phyloP scores from a whole-genome alignment of 805 yeast genomes.

The Lachancea dasiensis region DNA sequence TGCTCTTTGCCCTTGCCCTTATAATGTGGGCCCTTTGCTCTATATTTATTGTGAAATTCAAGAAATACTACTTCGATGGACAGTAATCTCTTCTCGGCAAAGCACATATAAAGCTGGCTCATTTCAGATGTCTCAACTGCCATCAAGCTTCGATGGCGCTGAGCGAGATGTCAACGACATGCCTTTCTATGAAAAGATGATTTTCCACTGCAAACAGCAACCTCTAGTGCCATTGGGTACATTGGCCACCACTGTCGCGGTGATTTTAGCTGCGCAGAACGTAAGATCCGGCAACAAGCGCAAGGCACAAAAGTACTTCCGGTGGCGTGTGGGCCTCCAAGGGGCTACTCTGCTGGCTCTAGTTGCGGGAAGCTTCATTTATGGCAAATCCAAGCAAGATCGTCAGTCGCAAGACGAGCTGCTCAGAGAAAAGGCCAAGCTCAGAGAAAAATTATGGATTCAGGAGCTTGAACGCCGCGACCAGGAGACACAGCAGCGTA shows the following conservation, averaged over 20 bases:
- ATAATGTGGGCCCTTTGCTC: too few species aligned
- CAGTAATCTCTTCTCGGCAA: too few species aligned
- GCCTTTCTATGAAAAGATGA: conserved; percentile 50
- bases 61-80: too few species aligned
- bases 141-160: conserved; percentile 34
- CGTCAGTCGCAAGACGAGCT: conserved; percentile 55
- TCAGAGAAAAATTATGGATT: conserved; percentile 83
- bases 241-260: conserved; percentile 73
- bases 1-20: too few species aligned
- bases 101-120: too few species aligned
- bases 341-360: conserved; percentile 77
- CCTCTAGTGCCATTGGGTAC: conserved; percentile 87
- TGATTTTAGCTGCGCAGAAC: conserved; percentile 70
- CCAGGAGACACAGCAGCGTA: conserved; percentile 59
- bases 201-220: conserved; percentile 67
- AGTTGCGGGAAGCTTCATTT: conserved; percentile 70
- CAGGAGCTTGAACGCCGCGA: conserved; percentile 87
- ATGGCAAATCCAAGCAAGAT: conserved; percentile 46
- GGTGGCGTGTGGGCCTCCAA: conserved; percentile 86
- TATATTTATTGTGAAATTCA: too few species aligned
- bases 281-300: conserved; percentile 64
- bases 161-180: conserved; percentile 29
- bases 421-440: conserved; percentile 70
- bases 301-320: conserved; percentile 79
- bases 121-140: conserved; percentile 13